Base-by-base conservation (phyloP, 768 basidiomycete genomes). In the Tulasnella sp. region DNA sequence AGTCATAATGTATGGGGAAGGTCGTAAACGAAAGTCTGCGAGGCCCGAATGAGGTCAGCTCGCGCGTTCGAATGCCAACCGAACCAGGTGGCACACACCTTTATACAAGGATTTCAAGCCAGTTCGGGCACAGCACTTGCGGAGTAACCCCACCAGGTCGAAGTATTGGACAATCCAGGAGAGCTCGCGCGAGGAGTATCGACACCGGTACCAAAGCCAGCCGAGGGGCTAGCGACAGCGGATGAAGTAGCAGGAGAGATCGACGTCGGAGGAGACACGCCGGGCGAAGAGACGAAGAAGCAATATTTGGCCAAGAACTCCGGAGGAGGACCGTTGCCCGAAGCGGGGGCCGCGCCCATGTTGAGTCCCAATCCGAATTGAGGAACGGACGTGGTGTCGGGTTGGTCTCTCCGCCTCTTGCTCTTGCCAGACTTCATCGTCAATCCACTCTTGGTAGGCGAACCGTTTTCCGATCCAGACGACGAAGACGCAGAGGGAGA, bases 281-380 rank as follows among this genome's bases (percentile, higher is more conserved):
- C 20, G 22, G 81, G 76, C 11, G 80, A 76, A 34, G 80, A 76
- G 28, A 28, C 81, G 72, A 75, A 81, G 81, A 81, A 81, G 72
- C 81, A 81, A 50, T 82, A 81, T 34, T 74, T 64, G 41, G 82
- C 50, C 28, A 81, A 42, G 75, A 81, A 81, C 74, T 81, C 81
- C 5, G 81, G 73, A 2, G 81, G 81, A 37, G 81, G 78, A 24
- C 78, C 78, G 64, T 74, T 79, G 54, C 58, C 48, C 22, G 77
- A 78, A 18, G 31, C 54, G 20, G 72, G 78, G 11, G 78, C 73
- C 0, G 58, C 69, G 16, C 48, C 48, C 37, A 69, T 40, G 60
- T 79, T 79, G 54, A 79, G 50, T 34, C 69, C 78, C 31, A 79
- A 41, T 22, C 78, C 28, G n/a, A 28, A 22, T 41, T 40, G 76